Percentiles rank a stretch among this genome's conserved stretches.
Conservation (phyloP, 2,329 filamentous ascomycete species). For the Daldinia sp. region DNA sequence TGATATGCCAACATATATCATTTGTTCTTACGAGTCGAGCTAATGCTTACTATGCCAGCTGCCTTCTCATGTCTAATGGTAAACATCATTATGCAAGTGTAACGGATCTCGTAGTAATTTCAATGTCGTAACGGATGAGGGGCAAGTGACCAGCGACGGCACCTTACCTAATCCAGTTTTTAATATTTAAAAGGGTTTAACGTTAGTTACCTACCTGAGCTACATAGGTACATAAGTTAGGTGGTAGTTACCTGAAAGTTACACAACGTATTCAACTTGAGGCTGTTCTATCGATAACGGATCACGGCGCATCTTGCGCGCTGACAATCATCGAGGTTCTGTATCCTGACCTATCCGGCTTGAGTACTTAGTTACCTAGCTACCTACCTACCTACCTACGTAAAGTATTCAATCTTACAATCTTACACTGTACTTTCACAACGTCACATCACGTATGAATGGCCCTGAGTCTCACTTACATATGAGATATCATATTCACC, state of each 20-base stretch:
- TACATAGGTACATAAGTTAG: too few species aligned
- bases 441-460: not conserved
- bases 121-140: not conserved
- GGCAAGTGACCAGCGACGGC: not conserved
- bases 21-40: too few species aligned
- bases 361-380: too few species aligned
- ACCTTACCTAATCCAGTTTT: not conserved
- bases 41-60: too few species aligned
- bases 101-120: not conserved
- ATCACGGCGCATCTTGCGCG: not conserved
- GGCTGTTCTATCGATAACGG: slow-evolving; percentile 19
- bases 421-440: not conserved
- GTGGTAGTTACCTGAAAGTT: too few species aligned
- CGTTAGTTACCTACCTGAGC: too few species aligned
- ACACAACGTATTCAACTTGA: not conserved
- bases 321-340: slow-evolving; percentile 18
- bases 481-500: not conserved
- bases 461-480: not conserved
- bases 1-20: too few species aligned
- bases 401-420: too few species aligned
- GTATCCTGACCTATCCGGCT: too few species aligned
- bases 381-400: too few species aligned
- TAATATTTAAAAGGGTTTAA: too few species aligned
- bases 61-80: not conserved
- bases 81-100: too few species aligned